Base-by-base conservation (phyloP, 768 basidiomycete species). In the Dendrothele bispora region DNA sequence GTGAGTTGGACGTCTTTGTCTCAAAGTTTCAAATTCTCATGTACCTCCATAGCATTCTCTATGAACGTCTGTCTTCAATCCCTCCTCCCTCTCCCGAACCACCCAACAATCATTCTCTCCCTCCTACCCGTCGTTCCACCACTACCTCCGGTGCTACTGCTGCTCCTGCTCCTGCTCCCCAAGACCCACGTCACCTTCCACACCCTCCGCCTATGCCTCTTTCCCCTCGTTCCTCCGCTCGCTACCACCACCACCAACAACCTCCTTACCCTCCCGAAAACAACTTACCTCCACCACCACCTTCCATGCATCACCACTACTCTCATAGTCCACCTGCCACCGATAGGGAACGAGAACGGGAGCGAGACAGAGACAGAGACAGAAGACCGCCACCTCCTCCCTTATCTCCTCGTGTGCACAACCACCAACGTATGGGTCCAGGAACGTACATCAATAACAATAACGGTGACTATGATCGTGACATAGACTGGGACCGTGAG, bases 11-110 rank as follows among this genome's bases (percentile, higher is more conserved):
- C 27, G 48, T 52, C 50, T 42, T 45, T 47, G n/a, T n/a, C n/a
- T n/a, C n/a, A n/a, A n/a, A n/a, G n/a, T n/a, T n/a, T n/a, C n/a
- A n/a, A n/a, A n/a, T n/a, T n/a, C n/a, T n/a, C n/a, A n/a, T n/a
- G n/a, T n/a, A n/a, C n/a, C n/a, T 41, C 43, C 54, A 70, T 55
- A 82, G 88, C 43, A 82, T 91, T 35, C 69, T 91, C 46, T 91
- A 91, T 61, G 89, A 91, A 65, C 84, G 88, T 43, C 72, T 91
- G 8, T 77, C 83, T 42, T 72, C 73, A 30, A 70, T 81, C 18
- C 79, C 84, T 18, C 77, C 81, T n/a, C n/a, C n/a, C n/a, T n/a
- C n/a, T n/a, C n/a, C n/a, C n/a, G n/a, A n/a, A n/a, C n/a, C n/a
- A n/a, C n/a, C n/a, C n/a, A n/a, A n/a, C n/a, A n/a, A n/a, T n/a